Evolutionary conservation across 192 early-diverging fungal species (phyloP).

Genomic region (Piromyces sp.): DNA sequence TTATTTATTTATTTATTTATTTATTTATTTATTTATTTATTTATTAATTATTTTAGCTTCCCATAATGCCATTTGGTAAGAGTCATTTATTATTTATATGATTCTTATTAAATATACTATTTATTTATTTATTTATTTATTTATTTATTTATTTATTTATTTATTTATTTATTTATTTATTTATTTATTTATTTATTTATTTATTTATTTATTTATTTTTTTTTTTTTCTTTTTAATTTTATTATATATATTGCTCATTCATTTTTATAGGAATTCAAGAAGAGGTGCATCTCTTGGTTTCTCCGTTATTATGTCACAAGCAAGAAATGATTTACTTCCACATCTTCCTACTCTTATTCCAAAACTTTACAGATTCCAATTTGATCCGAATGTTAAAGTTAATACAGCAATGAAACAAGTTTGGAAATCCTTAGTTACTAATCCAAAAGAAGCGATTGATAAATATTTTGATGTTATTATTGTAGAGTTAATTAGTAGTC

Average conservation of each 20-base stretch:
- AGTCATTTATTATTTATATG: too few species aligned
- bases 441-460: slow-evolving; percentile 50
- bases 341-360: slow-evolving; percentile 62
- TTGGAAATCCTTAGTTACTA: slow-evolving; percentile 55
- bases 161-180: too few species aligned
- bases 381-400: slow-evolving; percentile 76
- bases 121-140: too few species aligned
- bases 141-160: too few species aligned
- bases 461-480: slow-evolving; percentile 65
- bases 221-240: too few species aligned
- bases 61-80: slow-evolving; percentile 65
- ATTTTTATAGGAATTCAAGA: slow-evolving; percentile 50
- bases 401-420: slow-evolving; percentile 78
- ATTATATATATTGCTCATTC: too few species aligned
- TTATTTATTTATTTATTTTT: too few species aligned
- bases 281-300: slow-evolving; percentile 80
- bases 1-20: neutral
- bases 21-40: slow-evolving; percentile 35
- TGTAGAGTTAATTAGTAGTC: slow-evolving; percentile 52
- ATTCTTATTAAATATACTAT: too few species aligned
- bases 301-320: slow-evolving; percentile 54
- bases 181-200: too few species aligned
- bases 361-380: slow-evolving; percentile 72
- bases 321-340: slow-evolving; percentile 63
- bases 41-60: slow-evolving; percentile 81